A percentile compares a stretch with the other conserved stretches of the same genome.
These are phyloP conservation scores for Botrytis squamosa DNA, from an alignment of 2,329 filamentous ascomycete species.

Conservation along the genomic window DNA sequence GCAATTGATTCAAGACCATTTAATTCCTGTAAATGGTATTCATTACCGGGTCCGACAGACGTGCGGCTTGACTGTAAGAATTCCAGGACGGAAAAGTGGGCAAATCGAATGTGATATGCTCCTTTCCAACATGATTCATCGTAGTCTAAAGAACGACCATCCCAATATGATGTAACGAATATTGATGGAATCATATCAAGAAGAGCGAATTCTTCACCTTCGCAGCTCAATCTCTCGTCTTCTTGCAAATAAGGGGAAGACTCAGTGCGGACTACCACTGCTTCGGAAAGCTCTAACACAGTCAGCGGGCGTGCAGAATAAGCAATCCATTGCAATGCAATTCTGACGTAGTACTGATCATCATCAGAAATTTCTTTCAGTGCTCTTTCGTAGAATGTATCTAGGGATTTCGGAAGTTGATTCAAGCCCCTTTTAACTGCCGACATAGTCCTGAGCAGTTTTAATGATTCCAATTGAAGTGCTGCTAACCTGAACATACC, in stretches of 20 bases:
- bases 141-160: too few species aligned
- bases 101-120: not conserved
- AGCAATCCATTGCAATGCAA: conserved; percentile 33
- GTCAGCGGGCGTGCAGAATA: conserved; percentile 19
- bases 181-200: not conserved
- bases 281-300: conserved; percentile 12
- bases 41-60: not conserved
- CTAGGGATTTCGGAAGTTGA: conserved; percentile 22
- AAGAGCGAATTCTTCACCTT: rapidly evolving
- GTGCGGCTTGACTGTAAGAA: not conserved
- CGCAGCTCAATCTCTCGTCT: not conserved
- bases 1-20: not conserved
- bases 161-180: not conserved
- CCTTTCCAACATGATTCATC: too few species aligned
- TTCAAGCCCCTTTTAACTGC: too few species aligned
- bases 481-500: conserved; percentile 28
- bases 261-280: not conserved
- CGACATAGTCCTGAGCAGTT: not conserved
- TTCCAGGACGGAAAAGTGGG: not conserved
- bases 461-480: conserved; percentile 25
- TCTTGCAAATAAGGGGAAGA: not conserved
- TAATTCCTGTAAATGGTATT: not conserved
- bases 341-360: conserved; percentile 5
- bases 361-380: conserved; percentile 9
- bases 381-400: conserved; percentile 24